Percentiles rank a stretch among this genome's conserved stretches.
Conservation (phyloP, 371 early-diverging fungal genomes). For the Lichtheimia ornata region DNA sequence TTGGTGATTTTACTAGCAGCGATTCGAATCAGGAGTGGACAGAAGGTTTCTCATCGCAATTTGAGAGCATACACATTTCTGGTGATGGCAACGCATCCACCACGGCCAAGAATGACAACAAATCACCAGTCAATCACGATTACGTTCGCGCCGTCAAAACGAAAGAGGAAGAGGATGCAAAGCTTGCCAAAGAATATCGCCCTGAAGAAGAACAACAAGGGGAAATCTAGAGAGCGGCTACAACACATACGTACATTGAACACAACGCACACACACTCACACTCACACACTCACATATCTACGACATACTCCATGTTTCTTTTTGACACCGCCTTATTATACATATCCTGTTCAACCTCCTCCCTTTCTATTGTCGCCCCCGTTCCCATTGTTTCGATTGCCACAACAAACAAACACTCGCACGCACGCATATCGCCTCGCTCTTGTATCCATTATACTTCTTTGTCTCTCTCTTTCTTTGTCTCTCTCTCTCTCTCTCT, state of each 20-base stretch:
- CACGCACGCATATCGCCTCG: background rate
- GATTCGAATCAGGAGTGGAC: conserved; percentile 14
- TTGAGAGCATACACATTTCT: conserved; percentile 17
- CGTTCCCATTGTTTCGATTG: background rate
- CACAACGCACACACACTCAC: background rate
- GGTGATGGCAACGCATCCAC: conserved; percentile 5
- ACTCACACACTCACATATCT: too few relatives aligned
- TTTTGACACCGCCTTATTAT: background rate
- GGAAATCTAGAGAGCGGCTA: conserved; percentile 18
- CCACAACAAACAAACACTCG: background rate
- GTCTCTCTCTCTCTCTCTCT: background rate
- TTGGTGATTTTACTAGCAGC: conserved; percentile 40
- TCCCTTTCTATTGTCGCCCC: background rate
- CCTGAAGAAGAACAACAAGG: conserved; percentile 34
- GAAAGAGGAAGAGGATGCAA: conserved; percentile 25
- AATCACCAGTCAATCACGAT: conserved; percentile 8
- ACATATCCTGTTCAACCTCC: background rate
- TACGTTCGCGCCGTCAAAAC: conserved; percentile 32
- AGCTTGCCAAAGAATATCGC: conserved; percentile 24
- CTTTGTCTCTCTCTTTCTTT: background rate
- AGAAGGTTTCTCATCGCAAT: conserved; percentile 12
- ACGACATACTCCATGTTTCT: background rate
- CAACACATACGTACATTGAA: conserved; percentile 7
- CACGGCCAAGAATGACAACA: background rate
- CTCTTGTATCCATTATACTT: background rate